Evolutionary conservation across 495 filamentous ascomycete genomes (phyloP).

Genomic region (Aeminium ludgeri): DNA sequence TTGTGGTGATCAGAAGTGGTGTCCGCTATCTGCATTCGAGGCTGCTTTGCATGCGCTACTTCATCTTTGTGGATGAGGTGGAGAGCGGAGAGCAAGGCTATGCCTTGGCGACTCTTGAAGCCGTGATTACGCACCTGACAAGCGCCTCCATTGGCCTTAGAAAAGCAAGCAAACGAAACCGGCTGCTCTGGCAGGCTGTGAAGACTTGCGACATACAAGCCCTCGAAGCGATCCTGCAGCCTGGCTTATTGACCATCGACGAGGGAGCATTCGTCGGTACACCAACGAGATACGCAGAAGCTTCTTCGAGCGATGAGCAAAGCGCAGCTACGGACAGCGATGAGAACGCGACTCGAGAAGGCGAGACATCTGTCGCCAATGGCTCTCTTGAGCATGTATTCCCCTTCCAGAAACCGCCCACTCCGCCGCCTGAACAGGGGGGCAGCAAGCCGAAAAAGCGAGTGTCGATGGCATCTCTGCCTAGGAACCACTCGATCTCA

Average conservation of each 20-base stretch:
- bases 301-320: slow-evolving; percentile 4
- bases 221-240: slow-evolving; percentile 66
- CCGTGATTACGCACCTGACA: slow-evolving; percentile 77
- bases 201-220: slow-evolving; percentile 55
- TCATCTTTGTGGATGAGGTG: slow-evolving; percentile 92
- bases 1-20: slow-evolving; percentile 86
- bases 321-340: neutral
- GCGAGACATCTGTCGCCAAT: slow-evolving; percentile 6
- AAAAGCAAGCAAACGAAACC: slow-evolving; percentile 70
- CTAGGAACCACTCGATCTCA: slow-evolving; percentile 63
- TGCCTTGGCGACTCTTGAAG: slow-evolving; percentile 90
- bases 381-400: slow-evolving; percentile 68
- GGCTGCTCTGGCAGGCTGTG: slow-evolving; percentile 73
- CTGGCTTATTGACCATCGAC: slow-evolving; percentile 19
- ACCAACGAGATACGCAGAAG: neutral
- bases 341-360: neutral
- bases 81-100: slow-evolving; percentile 96
- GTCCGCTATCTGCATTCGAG: slow-evolving; percentile 77
- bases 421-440: slow-evolving; percentile 31
- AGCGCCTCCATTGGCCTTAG: slow-evolving; percentile 67
- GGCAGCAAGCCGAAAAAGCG: slow-evolving; percentile 37
- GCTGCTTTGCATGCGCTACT: slow-evolving; percentile 82
- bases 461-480: slow-evolving; percentile 64
- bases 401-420: slow-evolving; percentile 49
- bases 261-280: neutral